These are phyloP conservation scores for Fonsecaea pedrosoi DNA, from an alignment of 2,329 filamentous ascomycete species.

Conservation along the genomic window DNA sequence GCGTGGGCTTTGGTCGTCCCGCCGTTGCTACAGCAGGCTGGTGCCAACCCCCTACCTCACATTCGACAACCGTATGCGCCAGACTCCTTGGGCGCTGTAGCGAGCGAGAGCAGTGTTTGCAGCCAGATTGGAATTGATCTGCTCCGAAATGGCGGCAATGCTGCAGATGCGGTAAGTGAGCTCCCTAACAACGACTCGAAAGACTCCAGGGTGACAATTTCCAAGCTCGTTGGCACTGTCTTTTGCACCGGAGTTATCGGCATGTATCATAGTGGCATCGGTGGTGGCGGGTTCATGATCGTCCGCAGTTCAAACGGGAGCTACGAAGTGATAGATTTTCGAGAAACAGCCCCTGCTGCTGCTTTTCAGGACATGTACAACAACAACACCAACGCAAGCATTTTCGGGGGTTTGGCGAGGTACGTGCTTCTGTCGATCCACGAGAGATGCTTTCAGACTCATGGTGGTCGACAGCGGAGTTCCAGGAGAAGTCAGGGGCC, in stretches of 20 bases:
- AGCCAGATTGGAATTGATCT: constrained; percentile 72
- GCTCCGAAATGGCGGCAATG: constrained; percentile 69
- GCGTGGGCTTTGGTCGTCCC: constrained; percentile 28
- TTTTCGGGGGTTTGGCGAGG: constrained; percentile 74
- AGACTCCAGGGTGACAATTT: constrained; percentile 7
- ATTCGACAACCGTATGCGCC: constrained; percentile 28
- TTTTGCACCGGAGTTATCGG: constrained; percentile 77
- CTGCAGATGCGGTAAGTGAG: constrained; percentile 70
- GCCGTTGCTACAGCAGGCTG: constrained; percentile 34
- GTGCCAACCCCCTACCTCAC: constrained; percentile 29
- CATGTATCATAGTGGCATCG: constrained; percentile 81
- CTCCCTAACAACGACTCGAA: background rate
- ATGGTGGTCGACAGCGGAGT: constrained; percentile 53
- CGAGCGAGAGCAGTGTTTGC: constrained; percentile 72
- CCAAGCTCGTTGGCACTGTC: constrained; percentile 70
- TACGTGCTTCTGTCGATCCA: constrained; percentile 38
- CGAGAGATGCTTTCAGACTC: constrained; percentile 8
- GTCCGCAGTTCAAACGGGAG: constrained; percentile 74
- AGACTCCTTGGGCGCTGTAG: constrained; percentile 65
- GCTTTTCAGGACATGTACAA: constrained; percentile 85
- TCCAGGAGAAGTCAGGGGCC: constrained; percentile 70
- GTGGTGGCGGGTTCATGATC: constrained; percentile 89
- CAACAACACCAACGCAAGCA: constrained; percentile 69
- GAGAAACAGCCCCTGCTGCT: constrained; percentile 83
- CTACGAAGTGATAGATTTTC: constrained; percentile 88